Conservation (phyloP, 345 rosid genomes). For the Sisymbrium irio region DNA sequence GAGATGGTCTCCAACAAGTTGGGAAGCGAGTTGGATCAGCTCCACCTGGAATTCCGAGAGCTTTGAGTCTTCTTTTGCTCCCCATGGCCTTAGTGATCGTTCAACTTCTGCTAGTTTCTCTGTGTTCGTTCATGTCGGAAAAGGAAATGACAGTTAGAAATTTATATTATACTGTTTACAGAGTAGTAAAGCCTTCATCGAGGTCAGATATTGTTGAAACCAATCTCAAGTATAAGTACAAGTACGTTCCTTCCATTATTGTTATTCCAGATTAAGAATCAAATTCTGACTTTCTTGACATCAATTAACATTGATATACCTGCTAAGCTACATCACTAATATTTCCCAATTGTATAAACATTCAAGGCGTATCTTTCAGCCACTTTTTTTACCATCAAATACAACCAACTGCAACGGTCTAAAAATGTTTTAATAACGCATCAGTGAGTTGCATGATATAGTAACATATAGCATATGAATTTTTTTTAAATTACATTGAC, state of each 20-base stretch:
- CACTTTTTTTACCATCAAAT: no score
- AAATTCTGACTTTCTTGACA: background rate
- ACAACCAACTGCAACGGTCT: no score
- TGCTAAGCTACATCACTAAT: background rate
- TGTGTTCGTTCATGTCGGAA: conserved; percentile 29
- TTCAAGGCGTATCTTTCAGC: no score
- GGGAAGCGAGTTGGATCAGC: conserved; percentile 94
- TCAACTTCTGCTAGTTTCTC: conserved; percentile 75
- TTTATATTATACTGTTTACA: background rate
- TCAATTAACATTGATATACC: background rate
- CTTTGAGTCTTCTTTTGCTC: conserved; percentile 68
- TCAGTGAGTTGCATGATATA: no score
- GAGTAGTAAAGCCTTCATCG: background rate
- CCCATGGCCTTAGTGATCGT: conserved; percentile 58
- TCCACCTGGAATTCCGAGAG: conserved; percentile 95
- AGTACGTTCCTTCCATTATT: background rate
- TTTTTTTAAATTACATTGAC: no score
- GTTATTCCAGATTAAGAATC: background rate
- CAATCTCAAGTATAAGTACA: background rate
- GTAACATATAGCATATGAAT: no score
- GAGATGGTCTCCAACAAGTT: conserved; percentile 86
- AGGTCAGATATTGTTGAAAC: background rate
- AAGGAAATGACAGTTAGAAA: background rate
- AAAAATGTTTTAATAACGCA: no score
- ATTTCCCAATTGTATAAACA: background rate